Percentiles rank a stretch among this genome's conserved stretches.
These are phyloP conservation scores for Podospora bellae-mahoneyi DNA, from an alignment of 495 filamentous ascomycete species.

Conservation along the genomic window DNA sequence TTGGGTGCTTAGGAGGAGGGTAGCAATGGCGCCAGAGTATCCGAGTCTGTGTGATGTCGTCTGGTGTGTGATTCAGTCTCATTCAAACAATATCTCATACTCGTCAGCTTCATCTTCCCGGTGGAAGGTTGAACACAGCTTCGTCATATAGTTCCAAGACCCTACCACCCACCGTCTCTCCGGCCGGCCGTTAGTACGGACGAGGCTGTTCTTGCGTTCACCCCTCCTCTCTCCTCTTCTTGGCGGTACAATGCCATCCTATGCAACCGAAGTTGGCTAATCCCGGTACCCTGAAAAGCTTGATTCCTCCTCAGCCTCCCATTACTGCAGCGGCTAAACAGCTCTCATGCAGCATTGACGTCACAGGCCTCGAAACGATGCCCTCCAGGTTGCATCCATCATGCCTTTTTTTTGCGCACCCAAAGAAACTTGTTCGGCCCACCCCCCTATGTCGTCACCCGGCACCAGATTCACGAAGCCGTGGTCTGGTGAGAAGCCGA, in stretches of 20 bases:
- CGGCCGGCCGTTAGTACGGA: background rate
- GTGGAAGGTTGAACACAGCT: background rate
- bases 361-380: constrained; percentile 18
- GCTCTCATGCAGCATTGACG: constrained; percentile 17
- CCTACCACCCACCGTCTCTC: background rate
- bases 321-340: constrained; percentile 9
- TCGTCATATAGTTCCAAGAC: background rate
- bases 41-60: background rate
- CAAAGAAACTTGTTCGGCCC: background rate
- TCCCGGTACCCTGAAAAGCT: constrained; percentile 20
- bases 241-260: constrained; percentile 20
- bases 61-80: background rate
- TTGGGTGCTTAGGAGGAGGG: background rate
- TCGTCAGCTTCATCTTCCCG: background rate
- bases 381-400: too few species aligned
- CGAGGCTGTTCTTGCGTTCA: constrained; percentile 2
- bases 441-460: constrained; percentile 30
- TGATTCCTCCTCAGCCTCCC: constrained; percentile 17
- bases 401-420: constrained; percentile 9
- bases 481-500: too few species aligned
- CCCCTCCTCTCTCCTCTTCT: constrained; percentile 11
- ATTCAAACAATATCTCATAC: background rate
- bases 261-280: constrained; percentile 11
- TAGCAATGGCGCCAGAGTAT: background rate
- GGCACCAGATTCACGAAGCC: too few species aligned